These are phyloP conservation scores for Lindgomyces ingoldianus DNA, from an alignment of 495 filamentous ascomycete species.

Conservation along the genomic window DNA sequence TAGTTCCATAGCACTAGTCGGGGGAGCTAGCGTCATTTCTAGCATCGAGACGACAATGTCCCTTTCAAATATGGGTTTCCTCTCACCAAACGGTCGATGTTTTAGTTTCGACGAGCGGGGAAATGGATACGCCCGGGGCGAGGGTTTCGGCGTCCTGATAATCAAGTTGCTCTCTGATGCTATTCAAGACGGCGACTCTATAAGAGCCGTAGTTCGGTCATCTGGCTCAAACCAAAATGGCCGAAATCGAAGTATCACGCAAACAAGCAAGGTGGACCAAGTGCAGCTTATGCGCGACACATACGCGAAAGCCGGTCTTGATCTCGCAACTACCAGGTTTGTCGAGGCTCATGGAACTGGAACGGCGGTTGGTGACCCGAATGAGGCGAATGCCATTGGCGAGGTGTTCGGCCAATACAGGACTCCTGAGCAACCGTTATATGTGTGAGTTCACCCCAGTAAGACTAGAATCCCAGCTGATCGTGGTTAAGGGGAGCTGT, in stretches of 20 bases:
- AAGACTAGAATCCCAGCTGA: background rate
- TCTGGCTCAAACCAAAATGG: constrained; percentile 51
- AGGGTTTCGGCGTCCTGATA: constrained; percentile 44
- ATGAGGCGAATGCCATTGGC: constrained; percentile 59
- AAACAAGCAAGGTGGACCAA: constrained; percentile 17
- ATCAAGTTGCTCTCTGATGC: constrained; percentile 44
- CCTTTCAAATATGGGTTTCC: constrained; percentile 32
- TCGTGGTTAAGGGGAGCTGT: constrained; percentile 10
- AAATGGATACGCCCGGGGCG: constrained; percentile 12
- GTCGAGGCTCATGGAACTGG: constrained; percentile 43
- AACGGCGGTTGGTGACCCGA: constrained; percentile 52
- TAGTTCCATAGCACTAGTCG: constrained; percentile 2
- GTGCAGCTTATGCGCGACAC: constrained; percentile 11
- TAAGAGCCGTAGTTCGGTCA: constrained; percentile 51
- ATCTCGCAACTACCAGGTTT: constrained; percentile 25
- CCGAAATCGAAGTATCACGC: constrained; percentile 41
- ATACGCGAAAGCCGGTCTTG: constrained; percentile 34
- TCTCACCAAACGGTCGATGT: constrained; percentile 4
- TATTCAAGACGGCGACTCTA: constrained; percentile 40
- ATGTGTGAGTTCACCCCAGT: constrained; percentile 7
- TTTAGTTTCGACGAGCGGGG: constrained; percentile 5
- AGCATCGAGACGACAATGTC: background rate
- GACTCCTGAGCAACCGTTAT: constrained; percentile 18
- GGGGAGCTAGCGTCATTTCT: constrained; percentile 4
- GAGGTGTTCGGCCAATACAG: constrained; percentile 49